Conservation (phyloP, 192 early-diverging fungal genomes). For the Coemansia sp. region DNA sequence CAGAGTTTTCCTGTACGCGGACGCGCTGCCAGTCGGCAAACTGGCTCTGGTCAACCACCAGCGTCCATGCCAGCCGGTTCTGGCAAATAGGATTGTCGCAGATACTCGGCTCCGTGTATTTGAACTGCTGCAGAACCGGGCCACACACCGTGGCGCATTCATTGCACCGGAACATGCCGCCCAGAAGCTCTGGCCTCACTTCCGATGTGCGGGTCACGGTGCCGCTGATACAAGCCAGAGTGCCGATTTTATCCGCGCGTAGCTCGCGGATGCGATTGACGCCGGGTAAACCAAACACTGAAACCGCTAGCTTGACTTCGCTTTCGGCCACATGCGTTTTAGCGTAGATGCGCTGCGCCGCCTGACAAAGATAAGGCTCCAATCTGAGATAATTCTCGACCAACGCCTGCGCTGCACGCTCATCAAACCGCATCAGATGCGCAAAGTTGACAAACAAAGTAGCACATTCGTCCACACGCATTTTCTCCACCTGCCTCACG, state of each 20-base stretch:
- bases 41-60: conserved; percentile 78
- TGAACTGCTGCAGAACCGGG: conserved; percentile 94
- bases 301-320: conserved; percentile 16
- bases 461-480: conserved; percentile 59
- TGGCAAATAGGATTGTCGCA: conserved; percentile 82
- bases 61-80: conserved; percentile 76
- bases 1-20: conserved; percentile 91
- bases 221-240: conserved; percentile 78
- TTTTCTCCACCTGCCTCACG: conserved; percentile 63
- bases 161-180: conserved; percentile 85
- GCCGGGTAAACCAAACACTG: conserved; percentile 63
- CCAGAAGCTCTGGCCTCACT: conserved; percentile 92
- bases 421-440: conserved; percentile 60
- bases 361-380: conserved; percentile 82
- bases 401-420: conserved; percentile 65
- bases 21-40: conserved; percentile 99
- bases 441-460: conserved; percentile 77
- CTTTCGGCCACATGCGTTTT: conserved; percentile 21
- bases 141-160: conserved; percentile 78
- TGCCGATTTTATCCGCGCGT: conserved; percentile 77
- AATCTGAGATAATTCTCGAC: conserved; percentile 74
- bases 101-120: conserved; percentile 90
- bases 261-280: conserved; percentile 78
- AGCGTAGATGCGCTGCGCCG: conserved; percentile 77
- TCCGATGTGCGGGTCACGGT: conserved; percentile 97